A percentile compares a stretch with the other conserved stretches of the same genome.
phyloP scores from a whole-genome alignment of 1,284 basidiomycete genomes.

The Pseudozyma sp. region DNA sequence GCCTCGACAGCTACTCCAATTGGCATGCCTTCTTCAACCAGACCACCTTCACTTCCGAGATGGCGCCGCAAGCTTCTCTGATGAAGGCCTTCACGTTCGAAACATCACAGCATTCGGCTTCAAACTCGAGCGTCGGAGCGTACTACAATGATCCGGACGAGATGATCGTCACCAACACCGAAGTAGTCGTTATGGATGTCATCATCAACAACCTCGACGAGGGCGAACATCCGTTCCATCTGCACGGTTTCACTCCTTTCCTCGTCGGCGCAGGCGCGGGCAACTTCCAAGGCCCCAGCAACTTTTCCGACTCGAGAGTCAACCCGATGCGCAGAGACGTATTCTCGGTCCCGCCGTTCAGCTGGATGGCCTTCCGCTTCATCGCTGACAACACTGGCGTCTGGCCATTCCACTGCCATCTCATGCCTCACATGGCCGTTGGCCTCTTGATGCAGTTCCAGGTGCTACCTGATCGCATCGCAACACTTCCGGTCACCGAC shows the following conservation, averaged over 20 bases:
- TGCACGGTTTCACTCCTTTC: constrained; percentile 52
- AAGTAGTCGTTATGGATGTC: constrained; percentile 62
- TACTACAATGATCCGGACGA: constrained; percentile 38
- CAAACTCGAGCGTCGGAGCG: constrained; percentile 30
- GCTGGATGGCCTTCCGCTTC: constrained; percentile 56
- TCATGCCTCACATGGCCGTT: constrained; percentile 48
- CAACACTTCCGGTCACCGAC: constrained; percentile 9
- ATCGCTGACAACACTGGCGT: constrained; percentile 58
- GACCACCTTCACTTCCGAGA: constrained; percentile 45
- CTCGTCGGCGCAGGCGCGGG: constrained; percentile 68
- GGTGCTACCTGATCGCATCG: constrained; percentile 36
- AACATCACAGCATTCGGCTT: constrained; percentile 17
- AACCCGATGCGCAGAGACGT: constrained; percentile 59
- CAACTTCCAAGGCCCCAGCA: constrained; percentile 38
- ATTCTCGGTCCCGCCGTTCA: constrained; percentile 48
- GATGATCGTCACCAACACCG: constrained; percentile 46
- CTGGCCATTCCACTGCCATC: constrained; percentile 60
- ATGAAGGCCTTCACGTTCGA: constrained; percentile 41
- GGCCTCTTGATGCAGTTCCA: constrained; percentile 57
- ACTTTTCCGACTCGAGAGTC: constrained; percentile 29
- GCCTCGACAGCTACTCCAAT: constrained; percentile 32
- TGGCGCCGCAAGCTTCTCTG: constrained; percentile 32
- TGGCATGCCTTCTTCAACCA: constrained; percentile 56
- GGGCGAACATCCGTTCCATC: constrained; percentile 72
- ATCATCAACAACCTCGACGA: constrained; percentile 69